Evolutionary conservation across 352 stramenopile species (phyloP).

Genomic region (Phytophthora tubulina): DNA sequence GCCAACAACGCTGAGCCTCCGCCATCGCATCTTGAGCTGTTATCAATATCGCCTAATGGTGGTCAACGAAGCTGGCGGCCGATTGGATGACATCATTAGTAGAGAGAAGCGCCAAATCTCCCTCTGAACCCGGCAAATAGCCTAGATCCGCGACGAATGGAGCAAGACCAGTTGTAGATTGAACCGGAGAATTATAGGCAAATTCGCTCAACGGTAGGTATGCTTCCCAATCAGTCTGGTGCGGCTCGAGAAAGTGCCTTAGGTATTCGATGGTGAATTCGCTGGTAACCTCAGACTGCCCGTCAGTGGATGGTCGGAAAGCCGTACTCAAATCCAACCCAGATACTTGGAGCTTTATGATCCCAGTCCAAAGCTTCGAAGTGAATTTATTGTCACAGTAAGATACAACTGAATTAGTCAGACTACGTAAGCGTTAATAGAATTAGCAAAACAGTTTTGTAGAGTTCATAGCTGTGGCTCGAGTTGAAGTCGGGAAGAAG

Average conservation of each 20-base stretch:
- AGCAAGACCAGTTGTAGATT: slow-evolving; percentile 13
- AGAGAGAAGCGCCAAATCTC: neutral
- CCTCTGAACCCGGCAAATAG: slow-evolving; percentile 15
- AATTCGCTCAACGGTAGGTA: slow-evolving; percentile 12
- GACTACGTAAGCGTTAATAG: slow-evolving; percentile 6
- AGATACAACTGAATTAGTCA: neutral
- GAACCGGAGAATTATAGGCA: slow-evolving; percentile 11
- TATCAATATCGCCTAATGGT: neutral
- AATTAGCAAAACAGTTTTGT: slow-evolving; percentile 8
- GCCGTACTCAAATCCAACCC: slow-evolving; percentile 9
- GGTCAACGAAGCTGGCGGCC: slow-evolving; percentile 1
- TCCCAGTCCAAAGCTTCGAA: slow-evolving; percentile 1
- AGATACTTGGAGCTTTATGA: slow-evolving; percentile 6
- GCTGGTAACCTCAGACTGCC: slow-evolving; percentile 17
- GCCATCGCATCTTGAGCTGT: slow-evolving; percentile 10
- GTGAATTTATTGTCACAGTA: slow-evolving; percentile 15
- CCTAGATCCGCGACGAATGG: slow-evolving; percentile 8
- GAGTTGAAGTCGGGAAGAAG: slow-evolving; percentile 11
- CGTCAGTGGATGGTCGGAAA: slow-evolving; percentile 12
- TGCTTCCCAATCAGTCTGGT: slow-evolving; percentile 4
- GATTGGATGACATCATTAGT: neutral
- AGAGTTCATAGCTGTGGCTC: neutral
- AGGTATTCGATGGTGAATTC: slow-evolving; percentile 19
- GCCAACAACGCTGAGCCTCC: slow-evolving; percentile 4
- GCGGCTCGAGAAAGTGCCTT: slow-evolving; percentile 8